Conservation (phyloP, 208 protist genomes). For the Blechomonas ayalai region DNA sequence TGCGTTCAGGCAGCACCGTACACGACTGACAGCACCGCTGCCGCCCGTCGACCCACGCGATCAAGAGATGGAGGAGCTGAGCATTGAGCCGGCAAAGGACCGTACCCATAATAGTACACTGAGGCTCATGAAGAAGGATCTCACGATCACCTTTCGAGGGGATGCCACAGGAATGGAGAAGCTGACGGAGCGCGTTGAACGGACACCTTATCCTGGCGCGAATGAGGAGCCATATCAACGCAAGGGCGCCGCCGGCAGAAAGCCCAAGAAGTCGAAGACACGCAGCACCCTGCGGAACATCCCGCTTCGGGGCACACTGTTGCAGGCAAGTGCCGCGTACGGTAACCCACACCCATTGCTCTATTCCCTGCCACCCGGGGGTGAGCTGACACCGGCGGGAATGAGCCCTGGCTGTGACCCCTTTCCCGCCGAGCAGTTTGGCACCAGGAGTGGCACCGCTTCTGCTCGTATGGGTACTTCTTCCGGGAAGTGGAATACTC, state of each 20-base stretch:
- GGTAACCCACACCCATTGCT: constrained; percentile 75
- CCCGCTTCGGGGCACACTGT: constrained; percentile 42
- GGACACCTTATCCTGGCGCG: constrained; percentile 58
- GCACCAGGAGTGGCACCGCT: background rate
- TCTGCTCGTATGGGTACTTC: no score
- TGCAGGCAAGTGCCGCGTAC: constrained; percentile 53
- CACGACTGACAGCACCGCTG: constrained; percentile 48
- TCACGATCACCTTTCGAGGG: constrained; percentile 82
- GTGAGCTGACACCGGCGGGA: background rate
- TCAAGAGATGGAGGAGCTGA: constrained; percentile 34
- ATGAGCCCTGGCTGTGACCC: background rate
- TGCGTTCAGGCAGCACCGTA: constrained; percentile 71
- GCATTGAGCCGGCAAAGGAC: constrained; percentile 23
- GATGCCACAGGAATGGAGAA: constrained; percentile 58
- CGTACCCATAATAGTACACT: constrained; percentile 38
- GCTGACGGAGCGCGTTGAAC: constrained; percentile 54
- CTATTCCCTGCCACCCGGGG: constrained; percentile 20
- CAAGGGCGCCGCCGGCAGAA: background rate
- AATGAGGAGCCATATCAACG: constrained; percentile 24
- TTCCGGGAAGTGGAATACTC: no score
- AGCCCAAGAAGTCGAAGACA: constrained; percentile 5
- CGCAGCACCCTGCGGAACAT: constrained; percentile 33
- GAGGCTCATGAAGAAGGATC: constrained; percentile 42
- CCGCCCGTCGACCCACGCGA: constrained; percentile 67
- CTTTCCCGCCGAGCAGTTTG: background rate